Base-by-base conservation (phyloP, 306 rosid genomes). In the Inga laurina region DNA sequence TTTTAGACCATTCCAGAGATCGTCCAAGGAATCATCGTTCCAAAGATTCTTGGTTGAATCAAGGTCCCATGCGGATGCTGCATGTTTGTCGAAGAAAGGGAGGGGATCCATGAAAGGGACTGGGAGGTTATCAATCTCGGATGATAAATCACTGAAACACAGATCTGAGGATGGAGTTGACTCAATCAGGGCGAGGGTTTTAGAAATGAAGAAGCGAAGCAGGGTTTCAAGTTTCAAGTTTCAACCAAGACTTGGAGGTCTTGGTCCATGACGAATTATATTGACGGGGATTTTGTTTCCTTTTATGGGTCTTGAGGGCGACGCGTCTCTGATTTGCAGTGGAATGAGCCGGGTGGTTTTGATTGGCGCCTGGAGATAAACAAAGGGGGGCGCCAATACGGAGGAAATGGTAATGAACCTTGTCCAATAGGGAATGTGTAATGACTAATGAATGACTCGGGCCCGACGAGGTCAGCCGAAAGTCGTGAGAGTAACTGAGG, bases 71-170 rank as follows among this genome's bases (percentile, higher is more conserved):
- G 86, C 52, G 77, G 90, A 88, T 2, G 86, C 39, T 0, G 83
- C 88, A 4, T n/a, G n/a, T n/a, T 81, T 57, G 27, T 83, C 84
- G 0, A 89, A 68, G 74, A 88, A 82, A 59, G 91, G 90, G 2
- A 87, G 80, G 46, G 88, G 75, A 54, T 96, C 98, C 49, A 94
- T 84, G 70, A 92, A 91, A 0, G 97, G 98, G 56, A 90, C 70
- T 54, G 91, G 84, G 1, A 92, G 84, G 43, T 79, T 69, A 4
- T 90, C 88, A 76, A 90, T 85, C 9, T 86, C 91, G 5, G 82
- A 68, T 4, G 93, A 66, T 80, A 73, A 88, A 54, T 87, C 72
- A 15, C 39, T 74, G 52, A 82, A 68, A 10, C 45, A 78, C 41
- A 82, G 79, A 70, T 84, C 75, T 1, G 75, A 44, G 69, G 62